Base-by-base conservation (phyloP, 2,329 filamentous ascomycete genomes). In the Thermothelomyces thermophilus region DNA sequence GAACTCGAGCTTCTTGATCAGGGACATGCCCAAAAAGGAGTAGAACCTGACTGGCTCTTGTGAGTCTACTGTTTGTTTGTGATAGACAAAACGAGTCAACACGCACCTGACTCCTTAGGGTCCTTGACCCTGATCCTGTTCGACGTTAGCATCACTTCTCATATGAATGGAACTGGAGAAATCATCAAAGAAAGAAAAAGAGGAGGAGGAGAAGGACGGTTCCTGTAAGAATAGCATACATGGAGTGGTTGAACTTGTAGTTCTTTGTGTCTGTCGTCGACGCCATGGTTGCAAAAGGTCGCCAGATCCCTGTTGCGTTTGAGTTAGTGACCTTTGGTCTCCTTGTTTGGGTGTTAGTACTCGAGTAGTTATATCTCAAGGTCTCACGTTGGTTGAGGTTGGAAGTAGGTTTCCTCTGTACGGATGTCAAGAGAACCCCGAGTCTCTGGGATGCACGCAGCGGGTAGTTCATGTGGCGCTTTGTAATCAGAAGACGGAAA, bases 81-180 rank as follows among this genome's bases (percentile, higher is more conserved):
- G 42, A 51, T 26, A 35, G 48, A 10, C 10, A 20, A 22, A 13
- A 16, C 3, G 22, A 0, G 3, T 16, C 8, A 7, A n/a, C 6
- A 64, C 70, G 41, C 73, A 86, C 84, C 70, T 34, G 85, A 89
- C 65, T 76, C 80, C 70, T 90, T 84, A 10, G 91, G 91, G 71
- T 98, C 90, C 71, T 97, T 97, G 65, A 97, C 86, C 68, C 91
- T 86, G 66, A 95, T 76, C 88, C 88, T 93, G 56, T 8, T 9
- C 3, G 8, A n/a, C 13, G 33, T 35, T 35, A 35, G 16, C 33
- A 2, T 35, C 33, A 16, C 6, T 11, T 35, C 33, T 35, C 9
- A 5, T 26, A 26, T n/a, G n/a, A n/a, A n/a, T n/a, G n/a, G n/a
- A n/a, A n/a, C n/a, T n/a, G n/a, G 5, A 26, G 24, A 5, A n/a